Conservation (phyloP, 2,329 filamentous ascomycete genomes). For the Penicillium expansum region DNA sequence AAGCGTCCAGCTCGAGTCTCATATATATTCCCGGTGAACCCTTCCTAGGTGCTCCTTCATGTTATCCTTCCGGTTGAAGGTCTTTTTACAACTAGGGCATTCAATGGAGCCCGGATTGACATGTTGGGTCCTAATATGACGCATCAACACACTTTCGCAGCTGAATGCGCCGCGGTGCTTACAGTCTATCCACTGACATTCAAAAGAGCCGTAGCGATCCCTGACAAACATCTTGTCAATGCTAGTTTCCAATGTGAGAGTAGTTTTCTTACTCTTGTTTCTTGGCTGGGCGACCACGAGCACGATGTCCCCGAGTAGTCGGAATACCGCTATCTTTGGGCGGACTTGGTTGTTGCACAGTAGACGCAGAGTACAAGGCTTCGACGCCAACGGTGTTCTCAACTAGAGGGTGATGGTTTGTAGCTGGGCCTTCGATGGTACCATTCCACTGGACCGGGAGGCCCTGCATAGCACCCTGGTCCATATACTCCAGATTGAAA, state of each 20-base stretch:
- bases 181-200: not conserved
- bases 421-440: not conserved
- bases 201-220: not conserved
- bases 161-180: not conserved
- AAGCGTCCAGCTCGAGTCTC: not conserved
- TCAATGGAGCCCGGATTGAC: not conserved
- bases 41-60: not conserved
- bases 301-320: not conserved
- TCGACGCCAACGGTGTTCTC: not conserved
- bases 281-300: not conserved
- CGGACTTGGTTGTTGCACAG: not conserved
- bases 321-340: not conserved
- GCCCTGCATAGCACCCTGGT: not conserved
- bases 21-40: not conserved
- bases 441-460: not conserved
- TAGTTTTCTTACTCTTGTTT: not conserved
- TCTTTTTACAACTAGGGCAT: not conserved
- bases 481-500: not conserved
- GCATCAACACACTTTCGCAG: not conserved
- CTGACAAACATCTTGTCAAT: not conserved
- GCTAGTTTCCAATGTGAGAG: not conserved
- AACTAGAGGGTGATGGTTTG: not conserved
- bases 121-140: not conserved
- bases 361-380: not conserved
- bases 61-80: not conserved